Conservation (phyloP, 1,139 yeast species). For the Yamadazyma trypodendri region DNA sequence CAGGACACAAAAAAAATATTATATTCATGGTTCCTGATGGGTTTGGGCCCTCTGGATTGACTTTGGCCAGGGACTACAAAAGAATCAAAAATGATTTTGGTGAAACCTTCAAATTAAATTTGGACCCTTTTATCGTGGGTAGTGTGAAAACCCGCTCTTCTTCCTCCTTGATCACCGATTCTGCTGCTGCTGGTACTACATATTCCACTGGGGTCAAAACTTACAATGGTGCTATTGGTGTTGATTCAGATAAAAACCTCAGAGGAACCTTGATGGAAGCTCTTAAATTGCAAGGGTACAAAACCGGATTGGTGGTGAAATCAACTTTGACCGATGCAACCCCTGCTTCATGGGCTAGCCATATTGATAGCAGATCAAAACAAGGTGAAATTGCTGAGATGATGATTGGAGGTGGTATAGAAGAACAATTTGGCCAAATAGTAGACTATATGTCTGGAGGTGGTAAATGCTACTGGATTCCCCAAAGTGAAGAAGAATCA, state of each 20-base stretch:
- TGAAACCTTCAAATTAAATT: conserved; percentile 47
- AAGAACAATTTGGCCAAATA: conserved; percentile 29
- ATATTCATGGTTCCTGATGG: conserved; percentile 91
- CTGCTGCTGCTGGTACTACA: conserved; percentile 95
- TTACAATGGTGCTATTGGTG: conserved; percentile 85
- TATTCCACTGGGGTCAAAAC: conserved; percentile 77
- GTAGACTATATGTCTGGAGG: conserved; percentile 89
- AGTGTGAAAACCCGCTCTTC: conserved; percentile 75
- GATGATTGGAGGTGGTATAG: conserved; percentile 8
- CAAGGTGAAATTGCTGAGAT: conserved; percentile 79
- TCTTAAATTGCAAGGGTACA: conserved; percentile 70
- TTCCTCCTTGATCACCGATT: conserved; percentile 74
- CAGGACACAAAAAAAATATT: conserved; percentile 42
- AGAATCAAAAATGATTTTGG: conserved; percentile 55
- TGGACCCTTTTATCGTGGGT: conserved; percentile 73
- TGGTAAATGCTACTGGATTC: conserved; percentile 76
- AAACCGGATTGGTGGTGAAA: conserved; percentile 84
- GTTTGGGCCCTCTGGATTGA: conserved; percentile 83
- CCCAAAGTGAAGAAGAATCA: conserved; percentile 46
- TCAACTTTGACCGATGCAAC: conserved; percentile 64
- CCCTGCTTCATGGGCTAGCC: conserved; percentile 79
- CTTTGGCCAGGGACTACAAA: conserved; percentile 68
- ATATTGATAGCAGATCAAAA: conserved; percentile 61
- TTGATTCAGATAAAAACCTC: conserved; percentile 57
- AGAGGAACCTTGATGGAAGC: conserved; percentile 86